These are phyloP conservation scores for Solanum gracilifrons DNA, from an alignment of 257 asterid genomes.

Conservation along the genomic window DNA sequence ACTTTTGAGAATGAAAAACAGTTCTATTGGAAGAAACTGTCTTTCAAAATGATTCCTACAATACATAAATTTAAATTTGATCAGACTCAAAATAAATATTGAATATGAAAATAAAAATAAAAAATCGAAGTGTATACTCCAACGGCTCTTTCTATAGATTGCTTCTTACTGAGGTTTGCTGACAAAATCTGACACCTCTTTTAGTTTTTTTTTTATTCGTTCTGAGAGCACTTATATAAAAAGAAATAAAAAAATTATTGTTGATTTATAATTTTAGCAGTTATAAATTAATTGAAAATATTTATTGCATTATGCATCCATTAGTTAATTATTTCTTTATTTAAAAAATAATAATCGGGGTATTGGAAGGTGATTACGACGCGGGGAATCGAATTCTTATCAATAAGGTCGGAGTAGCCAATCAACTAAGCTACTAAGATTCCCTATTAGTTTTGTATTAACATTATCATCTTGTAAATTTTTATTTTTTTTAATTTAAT, in stretches of 20 bases:
- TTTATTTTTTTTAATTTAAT: fast-evolving
- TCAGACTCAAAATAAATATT: neutral
- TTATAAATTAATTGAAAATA: neutral
- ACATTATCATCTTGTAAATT: neutral
- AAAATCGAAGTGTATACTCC: neutral
- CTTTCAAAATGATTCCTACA: neutral
- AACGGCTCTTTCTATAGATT: neutral
- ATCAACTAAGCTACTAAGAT: too few relatives aligned
- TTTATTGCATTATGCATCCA: too few relatives aligned
- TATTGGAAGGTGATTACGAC: too few relatives aligned
- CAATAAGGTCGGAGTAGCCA: too few relatives aligned
- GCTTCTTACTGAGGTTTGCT: neutral
- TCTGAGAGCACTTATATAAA: neutral
- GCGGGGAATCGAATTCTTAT: too few relatives aligned
- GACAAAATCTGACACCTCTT: neutral
- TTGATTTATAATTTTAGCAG: neutral
- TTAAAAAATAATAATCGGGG: too few relatives aligned
- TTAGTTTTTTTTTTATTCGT: neutral
- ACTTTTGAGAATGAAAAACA: too few relatives aligned
- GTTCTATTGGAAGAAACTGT: too few relatives aligned
- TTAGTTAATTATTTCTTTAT: too few relatives aligned
- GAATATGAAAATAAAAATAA: neutral
- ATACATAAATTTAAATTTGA: neutral
- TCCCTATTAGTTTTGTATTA: too few relatives aligned
- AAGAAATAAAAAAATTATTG: neutral